A percentile compares a stretch with the other conserved stretches of the same genome.
phyloP scores from a whole-genome alignment of 441 rosid genomes.

The Brassica hybrid region DNA sequence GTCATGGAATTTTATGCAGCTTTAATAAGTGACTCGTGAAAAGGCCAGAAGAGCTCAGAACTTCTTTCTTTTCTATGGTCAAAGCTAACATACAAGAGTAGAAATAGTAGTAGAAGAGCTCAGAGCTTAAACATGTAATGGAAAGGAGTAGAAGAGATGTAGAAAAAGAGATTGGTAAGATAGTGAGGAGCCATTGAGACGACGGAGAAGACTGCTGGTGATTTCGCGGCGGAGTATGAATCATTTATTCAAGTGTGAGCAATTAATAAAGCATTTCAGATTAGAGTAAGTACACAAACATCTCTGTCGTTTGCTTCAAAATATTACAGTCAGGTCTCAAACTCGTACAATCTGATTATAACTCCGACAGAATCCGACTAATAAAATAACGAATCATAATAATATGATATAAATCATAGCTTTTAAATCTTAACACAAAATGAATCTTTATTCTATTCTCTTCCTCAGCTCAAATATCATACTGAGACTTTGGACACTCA shows the following conservation, averaged over 20 bases:
- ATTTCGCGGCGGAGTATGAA: not conserved
- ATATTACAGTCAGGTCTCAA: conserved; percentile 24
- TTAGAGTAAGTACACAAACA: conserved; percentile 10
- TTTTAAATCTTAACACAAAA: conserved; percentile 18
- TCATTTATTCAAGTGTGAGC: not conserved
- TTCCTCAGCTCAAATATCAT: conserved; percentile 19
- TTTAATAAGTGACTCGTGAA: not conserved
- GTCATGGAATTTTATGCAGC: not conserved
- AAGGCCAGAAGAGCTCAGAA: too few species aligned
- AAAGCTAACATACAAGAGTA: too few species aligned
- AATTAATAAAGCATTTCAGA: conserved; percentile 15
- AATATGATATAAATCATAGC: conserved; percentile 24
- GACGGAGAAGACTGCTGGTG: not conserved
- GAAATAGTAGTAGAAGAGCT: too few species aligned
- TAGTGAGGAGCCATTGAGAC: not conserved
- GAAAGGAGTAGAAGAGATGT: not conserved
- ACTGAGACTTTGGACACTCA: conserved; percentile 15
- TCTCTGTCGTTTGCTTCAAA: conserved; percentile 20
- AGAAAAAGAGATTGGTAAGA: not conserved
- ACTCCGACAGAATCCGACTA: conserved; percentile 7
- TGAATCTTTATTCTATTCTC: conserved; percentile 37
- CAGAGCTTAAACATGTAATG: not conserved
- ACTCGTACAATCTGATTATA: conserved; percentile 1
- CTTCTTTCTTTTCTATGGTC: too few species aligned
- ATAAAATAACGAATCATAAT: conserved; percentile 33